Base-by-base conservation (phyloP, 108 stramenopile species). In the Pseudonitzschia delicatissima region DNA sequence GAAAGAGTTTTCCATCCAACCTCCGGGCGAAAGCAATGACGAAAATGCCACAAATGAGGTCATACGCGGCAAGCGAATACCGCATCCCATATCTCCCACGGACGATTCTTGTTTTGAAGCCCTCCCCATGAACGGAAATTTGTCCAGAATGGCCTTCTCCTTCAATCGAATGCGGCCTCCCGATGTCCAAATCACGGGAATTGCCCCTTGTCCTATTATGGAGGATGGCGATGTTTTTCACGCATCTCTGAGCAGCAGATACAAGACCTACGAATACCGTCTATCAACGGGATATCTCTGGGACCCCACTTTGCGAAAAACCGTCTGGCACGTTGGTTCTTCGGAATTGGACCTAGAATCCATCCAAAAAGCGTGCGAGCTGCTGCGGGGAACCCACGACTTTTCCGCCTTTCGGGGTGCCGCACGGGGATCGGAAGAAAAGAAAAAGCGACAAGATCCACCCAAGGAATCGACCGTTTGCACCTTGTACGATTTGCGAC, bases 111-210 rank as follows among this genome's bases (percentile, higher is more conserved):
- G 57, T 33, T 94, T 94, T 61, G 55, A 70, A 57, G 79, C 77
- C 40, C 35, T 94, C 9, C 88, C 86, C 28, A 83, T 84, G 66
- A 70, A 81, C 49, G 74, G 73, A 31, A 71, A 85, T 67, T 32
- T 89, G 3, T 62, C 62, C 20, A 83, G 74, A 60, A 37, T 94
- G 13, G 82, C 82, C 1, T 91, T 73, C 68, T 70, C 80, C 17
- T 63, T 94, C 57, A 94, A 94, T 51, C 78, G 89, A 50, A 90
- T 91, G 90, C 64, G 81, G 11, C 87, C 88, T 11, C 73, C 77
- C 20, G 93, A 91, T 67, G 67, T 93, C 18, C 80, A 83, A 29
- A 57, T 87, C 31, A 58, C 52, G 32, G 78, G 77, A 20, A 65
- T 87, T 37, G 81, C 85, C 35, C 77, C 77, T 13, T 66, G 73